Evolutionary conservation across 306 rosid species (phyloP).

Genomic region (Citrullus amarus): DNA sequence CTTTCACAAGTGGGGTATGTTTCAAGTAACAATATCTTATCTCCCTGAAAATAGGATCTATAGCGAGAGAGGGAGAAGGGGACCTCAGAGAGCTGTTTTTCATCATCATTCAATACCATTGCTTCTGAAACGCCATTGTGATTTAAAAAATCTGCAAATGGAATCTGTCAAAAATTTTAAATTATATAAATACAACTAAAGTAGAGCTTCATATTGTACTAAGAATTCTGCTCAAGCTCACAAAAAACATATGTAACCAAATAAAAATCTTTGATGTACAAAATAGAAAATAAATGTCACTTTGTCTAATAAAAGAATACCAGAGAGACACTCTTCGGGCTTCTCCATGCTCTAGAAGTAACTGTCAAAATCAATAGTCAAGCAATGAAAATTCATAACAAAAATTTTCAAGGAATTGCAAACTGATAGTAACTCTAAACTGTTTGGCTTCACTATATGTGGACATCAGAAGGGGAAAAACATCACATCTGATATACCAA

Average conservation of each 20-base stretch:
- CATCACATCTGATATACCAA: not conserved
- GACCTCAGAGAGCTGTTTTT: slow-evolving; percentile 53
- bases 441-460: not conserved
- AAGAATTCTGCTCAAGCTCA: not conserved
- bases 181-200: slow-evolving; percentile 1
- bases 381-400: slow-evolving; percentile 9
- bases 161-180: slow-evolving; percentile 42
- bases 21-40: not conserved
- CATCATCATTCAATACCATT: slow-evolving; percentile 55
- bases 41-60: not conserved
- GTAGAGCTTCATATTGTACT: not conserved
- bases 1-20: not conserved
- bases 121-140: slow-evolving; percentile 63
- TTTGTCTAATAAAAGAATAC: slow-evolving; percentile 22
- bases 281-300: not conserved
- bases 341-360: slow-evolving; percentile 88
- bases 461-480: not conserved
- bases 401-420: not conserved
- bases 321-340: slow-evolving; percentile 65
- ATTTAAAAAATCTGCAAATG: slow-evolving; percentile 80
- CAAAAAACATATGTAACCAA: not conserved
- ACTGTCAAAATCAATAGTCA: slow-evolving; percentile 34
- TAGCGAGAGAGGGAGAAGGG: not conserved
- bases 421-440: not conserved
- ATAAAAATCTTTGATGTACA: not conserved